Conservation (phyloP, 2,329 filamentous ascomycete species). For the Zymoseptoria pseudotritici region DNA sequence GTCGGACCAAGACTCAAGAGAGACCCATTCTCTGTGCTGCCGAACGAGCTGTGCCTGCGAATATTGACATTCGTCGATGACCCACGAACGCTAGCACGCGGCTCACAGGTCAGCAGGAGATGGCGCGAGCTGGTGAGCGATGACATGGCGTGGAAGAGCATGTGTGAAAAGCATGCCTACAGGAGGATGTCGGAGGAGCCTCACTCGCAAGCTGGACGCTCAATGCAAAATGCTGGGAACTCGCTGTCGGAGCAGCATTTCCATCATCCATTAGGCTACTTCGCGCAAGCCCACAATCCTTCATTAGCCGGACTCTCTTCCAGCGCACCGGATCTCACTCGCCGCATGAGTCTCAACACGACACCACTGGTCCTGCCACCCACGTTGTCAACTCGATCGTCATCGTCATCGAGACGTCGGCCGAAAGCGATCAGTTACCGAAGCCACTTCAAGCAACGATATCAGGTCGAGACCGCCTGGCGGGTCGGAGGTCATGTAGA, state of each 20-base stretch:
- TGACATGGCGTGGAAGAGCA: conserved; percentile 96
- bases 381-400: conserved; percentile 29
- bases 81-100: conserved; percentile 82
- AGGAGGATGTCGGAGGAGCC: conserved; percentile 46
- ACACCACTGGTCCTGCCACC: conserved; percentile 18
- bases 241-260: conserved; percentile 12
- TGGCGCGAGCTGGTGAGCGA: conserved; percentile 93
- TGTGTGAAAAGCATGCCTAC: conserved; percentile 95
- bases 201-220: conserved; percentile 13
- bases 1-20: conserved; percentile 92
- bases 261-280: conserved; percentile 25
- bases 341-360: conserved; percentile 18
- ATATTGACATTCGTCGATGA: conserved; percentile 96
- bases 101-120: conserved; percentile 89
- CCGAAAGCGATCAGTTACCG: conserved; percentile 76
- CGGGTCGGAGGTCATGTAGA: conserved; percentile 80
- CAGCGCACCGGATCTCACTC: conserved; percentile 40
- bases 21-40: conserved; percentile 86
- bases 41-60: conserved; percentile 87
- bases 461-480: conserved; percentile 96
- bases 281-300: conserved; percentile 19
- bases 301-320: conserved; percentile 36
- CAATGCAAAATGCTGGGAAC: conserved; percentile 13
- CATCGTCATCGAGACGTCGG: conserved; percentile 31
- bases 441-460: conserved; percentile 95